Conservation (phyloP, 2,329 filamentous ascomycete genomes). For the Colletotrichum gloeosporioides region DNA sequence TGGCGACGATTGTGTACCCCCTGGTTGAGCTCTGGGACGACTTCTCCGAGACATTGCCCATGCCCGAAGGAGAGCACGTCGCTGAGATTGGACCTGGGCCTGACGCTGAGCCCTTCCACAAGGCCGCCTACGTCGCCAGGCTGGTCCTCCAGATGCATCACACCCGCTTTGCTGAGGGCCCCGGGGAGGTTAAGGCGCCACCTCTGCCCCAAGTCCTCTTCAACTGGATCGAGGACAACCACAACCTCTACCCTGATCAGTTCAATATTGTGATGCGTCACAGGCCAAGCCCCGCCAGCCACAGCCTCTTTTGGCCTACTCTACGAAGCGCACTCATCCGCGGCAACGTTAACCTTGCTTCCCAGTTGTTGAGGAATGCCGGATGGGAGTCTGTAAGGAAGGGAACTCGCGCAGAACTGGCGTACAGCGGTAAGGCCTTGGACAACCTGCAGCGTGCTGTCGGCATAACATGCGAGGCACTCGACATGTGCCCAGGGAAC, state of each 20-base stretch:
- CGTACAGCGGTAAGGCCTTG: slow-evolving; percentile 79
- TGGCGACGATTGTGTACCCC: slow-evolving; percentile 58
- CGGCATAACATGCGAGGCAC: slow-evolving; percentile 69
- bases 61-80: slow-evolving; percentile 57
- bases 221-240: slow-evolving; percentile 80
- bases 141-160: slow-evolving; percentile 83
- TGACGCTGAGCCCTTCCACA: slow-evolving; percentile 68
- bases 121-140: slow-evolving; percentile 80
- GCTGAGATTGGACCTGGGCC: slow-evolving; percentile 71
- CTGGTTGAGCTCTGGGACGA: slow-evolving; percentile 63
- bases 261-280: slow-evolving; percentile 67
- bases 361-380: slow-evolving; percentile 73
- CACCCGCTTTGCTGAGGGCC: slow-evolving; percentile 48
- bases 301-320: slow-evolving; percentile 84
- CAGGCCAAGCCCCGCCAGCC: slow-evolving; percentile 76
- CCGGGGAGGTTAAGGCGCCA: slow-evolving; percentile 43
- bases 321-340: slow-evolving; percentile 78
- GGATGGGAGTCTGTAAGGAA: slow-evolving; percentile 80
- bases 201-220: slow-evolving; percentile 80
- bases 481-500: slow-evolving; percentile 76
- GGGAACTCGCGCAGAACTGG: slow-evolving; percentile 66
- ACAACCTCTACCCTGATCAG: slow-evolving; percentile 74
- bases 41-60: slow-evolving; percentile 53
- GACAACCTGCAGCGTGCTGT: slow-evolving; percentile 78
- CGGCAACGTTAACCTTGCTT: slow-evolving; percentile 72